Evolutionary conservation across 2,329 filamentous ascomycete species (phyloP), one percentile per base, ranked within the genome.

Genomic region (Fusarium neocosmosporiellum): DNA sequence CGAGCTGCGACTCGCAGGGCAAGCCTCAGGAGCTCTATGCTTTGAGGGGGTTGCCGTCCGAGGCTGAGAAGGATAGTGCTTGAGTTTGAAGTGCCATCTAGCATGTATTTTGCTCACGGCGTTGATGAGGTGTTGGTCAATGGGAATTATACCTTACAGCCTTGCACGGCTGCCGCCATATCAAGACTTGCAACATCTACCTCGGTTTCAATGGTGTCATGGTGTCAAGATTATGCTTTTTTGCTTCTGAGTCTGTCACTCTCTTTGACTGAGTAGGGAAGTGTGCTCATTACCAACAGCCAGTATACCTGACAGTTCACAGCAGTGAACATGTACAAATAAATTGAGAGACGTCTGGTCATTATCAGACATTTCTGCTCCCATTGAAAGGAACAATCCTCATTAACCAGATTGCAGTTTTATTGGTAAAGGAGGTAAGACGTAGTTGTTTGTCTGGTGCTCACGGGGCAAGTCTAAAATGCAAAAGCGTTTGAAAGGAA

Each of bases 1-100:
- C 89, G 34, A 91, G 89, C 75, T 92, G 90, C 74, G 86, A 89
- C 74, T 80, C 83, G 5, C 77, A 81, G 0, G 89, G 89, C 3
- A 80, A 81, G 76, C 88, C 87, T 48, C 86, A 86, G 78, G 84
- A 87, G 78, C 75, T 91, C 70, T 88, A 88, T 75, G 88, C 88
- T 5, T 75, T 88, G 68, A 78, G 80, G 41, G 53, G 41, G 14
- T 31, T 69, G 34, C 22, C 69, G n/a, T 48, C 31, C 13, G 59
- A 72, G 48, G 13, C 13, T 36, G 18, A 16, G 54, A 29, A 41
- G 16, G 20, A n/a, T 8, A 10, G 24, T 29, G 41, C 61, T 54
- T 37, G 24, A 27, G 18, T 39, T 4, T 22, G 16, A n/a, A n/a
- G 13, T 46, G 16, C 16, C 18, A 33, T 14, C 11, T 29, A 27